phyloP scores from a whole-genome alignment of 179 eudicot genomes.

The Amaranthus tricolor region DNA sequence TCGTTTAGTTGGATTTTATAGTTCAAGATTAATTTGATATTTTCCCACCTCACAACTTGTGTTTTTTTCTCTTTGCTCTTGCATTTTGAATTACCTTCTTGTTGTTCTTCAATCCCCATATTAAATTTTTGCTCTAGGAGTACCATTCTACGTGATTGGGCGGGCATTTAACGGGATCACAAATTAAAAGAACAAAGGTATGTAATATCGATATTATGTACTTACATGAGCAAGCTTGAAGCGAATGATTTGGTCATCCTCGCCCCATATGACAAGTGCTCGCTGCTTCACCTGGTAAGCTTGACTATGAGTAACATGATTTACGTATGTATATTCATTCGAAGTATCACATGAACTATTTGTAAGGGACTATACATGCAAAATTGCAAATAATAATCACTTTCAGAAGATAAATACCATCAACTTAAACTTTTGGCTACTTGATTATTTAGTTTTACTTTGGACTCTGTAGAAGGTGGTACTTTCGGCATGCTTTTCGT shows the following conservation, averaged over 20 bases:
- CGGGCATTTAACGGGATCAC: not conserved
- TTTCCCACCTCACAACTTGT: no score
- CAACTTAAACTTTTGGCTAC: not conserved
- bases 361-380: not conserved
- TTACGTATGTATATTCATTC: not conserved
- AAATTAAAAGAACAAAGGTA: not conserved
- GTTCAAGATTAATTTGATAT: no score
- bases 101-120: no score
- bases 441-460: not conserved
- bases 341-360: not conserved
- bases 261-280: slow-evolving; percentile 83
- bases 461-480: not conserved
- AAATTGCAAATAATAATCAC: not conserved
- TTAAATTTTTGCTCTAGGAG: no score
- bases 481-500: not conserved
- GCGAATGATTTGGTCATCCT: slow-evolving; percentile 77
- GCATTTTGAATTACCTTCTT: no score
- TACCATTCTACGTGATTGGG: not conserved
- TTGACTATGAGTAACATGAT: not conserved
- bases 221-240: slow-evolving; percentile 80
- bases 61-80: no score
- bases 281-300: slow-evolving; percentile 58
- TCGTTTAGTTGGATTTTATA: no score
- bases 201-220: not conserved
- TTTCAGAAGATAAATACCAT: not conserved